Conservation (phyloP, 1,284 basidiomycete genomes). For the Anthracocystis panici-leucophaei region DNA sequence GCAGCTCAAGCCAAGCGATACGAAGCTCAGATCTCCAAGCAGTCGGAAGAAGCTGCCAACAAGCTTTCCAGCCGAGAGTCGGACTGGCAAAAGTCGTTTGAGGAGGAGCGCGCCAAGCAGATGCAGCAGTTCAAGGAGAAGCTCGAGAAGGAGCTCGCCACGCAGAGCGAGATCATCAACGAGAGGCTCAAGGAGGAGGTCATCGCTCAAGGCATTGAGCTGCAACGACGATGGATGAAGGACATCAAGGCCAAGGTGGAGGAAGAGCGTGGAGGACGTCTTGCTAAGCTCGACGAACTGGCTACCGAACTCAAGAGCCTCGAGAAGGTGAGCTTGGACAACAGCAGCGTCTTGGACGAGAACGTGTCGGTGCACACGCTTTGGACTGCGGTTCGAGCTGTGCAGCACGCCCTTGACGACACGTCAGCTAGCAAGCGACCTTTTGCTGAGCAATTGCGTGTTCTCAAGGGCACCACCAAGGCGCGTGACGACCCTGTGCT, state of each 20-base stretch:
- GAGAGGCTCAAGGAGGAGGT: conserved; percentile 88
- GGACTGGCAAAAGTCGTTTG: conserved; percentile 84
- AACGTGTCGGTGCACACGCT: conserved; percentile 86
- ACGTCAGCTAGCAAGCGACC: conserved; percentile 77
- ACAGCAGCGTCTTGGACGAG: conserved; percentile 87
- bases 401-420: conserved; percentile 72
- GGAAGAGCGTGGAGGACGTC: conserved; percentile 92
- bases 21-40: conserved; percentile 82
- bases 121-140: conserved; percentile 85
- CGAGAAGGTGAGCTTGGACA: conserved; percentile 89
- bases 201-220: conserved; percentile 94
- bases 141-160: conserved; percentile 85
- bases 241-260: conserved; percentile 96
- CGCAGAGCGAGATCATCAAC: conserved; percentile 92
- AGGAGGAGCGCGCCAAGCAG: conserved; percentile 81
- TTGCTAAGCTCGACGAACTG: conserved; percentile 93
- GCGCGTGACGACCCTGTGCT: conserved; percentile 73
- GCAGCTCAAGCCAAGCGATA: conserved; percentile 77
- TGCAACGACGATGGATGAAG: conserved; percentile 94
- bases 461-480: conserved; percentile 77
- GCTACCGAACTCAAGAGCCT: conserved; percentile 89
- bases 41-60: conserved; percentile 85
- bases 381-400: conserved; percentile 69
- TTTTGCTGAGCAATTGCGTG: conserved; percentile 89
- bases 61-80: conserved; percentile 87